Conservation (phyloP, 2,329 filamentous ascomycete species). For the Pseudocercospora ulei region DNA sequence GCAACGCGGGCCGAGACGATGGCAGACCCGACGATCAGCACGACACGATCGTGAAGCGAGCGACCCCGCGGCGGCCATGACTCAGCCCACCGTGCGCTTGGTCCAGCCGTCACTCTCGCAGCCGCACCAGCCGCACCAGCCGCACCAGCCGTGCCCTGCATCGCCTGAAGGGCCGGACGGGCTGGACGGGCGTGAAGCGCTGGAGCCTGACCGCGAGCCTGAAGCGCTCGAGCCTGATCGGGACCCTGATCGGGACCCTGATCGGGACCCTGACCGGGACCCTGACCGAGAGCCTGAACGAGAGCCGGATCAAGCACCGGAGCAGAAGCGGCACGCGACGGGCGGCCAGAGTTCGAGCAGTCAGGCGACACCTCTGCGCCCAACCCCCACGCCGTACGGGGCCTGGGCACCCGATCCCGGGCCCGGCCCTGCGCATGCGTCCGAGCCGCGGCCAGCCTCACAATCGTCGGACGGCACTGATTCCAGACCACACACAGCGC, state of each 20-base stretch:
- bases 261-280: too few species aligned
- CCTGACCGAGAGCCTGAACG: too few species aligned
- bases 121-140: constrained; percentile 9
- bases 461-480: constrained; percentile 13
- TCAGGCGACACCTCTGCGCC: constrained; percentile 27
- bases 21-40: constrained; percentile 20
- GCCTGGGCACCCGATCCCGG: constrained; percentile 12
- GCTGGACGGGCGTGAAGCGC: too few species aligned
- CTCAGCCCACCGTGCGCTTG: constrained; percentile 31
- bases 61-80: constrained; percentile 9
- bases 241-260: too few species aligned
- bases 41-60: too few species aligned
- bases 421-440: constrained; percentile 22
- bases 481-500: constrained; percentile 16
- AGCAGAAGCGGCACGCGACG: too few species aligned
- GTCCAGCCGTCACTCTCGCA: constrained; percentile 27
- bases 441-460: constrained; percentile 19
- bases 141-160: constrained; percentile 6
- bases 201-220: too few species aligned
- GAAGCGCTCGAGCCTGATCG: too few species aligned
- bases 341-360: constrained; percentile 27
- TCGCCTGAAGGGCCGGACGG: background rate
- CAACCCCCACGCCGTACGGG: constrained; percentile 28
- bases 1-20: constrained; percentile 5
- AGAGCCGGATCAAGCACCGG: too few species aligned